Conservation (phyloP, 352 stramenopile genomes). For the Pythium monospermum region DNA sequence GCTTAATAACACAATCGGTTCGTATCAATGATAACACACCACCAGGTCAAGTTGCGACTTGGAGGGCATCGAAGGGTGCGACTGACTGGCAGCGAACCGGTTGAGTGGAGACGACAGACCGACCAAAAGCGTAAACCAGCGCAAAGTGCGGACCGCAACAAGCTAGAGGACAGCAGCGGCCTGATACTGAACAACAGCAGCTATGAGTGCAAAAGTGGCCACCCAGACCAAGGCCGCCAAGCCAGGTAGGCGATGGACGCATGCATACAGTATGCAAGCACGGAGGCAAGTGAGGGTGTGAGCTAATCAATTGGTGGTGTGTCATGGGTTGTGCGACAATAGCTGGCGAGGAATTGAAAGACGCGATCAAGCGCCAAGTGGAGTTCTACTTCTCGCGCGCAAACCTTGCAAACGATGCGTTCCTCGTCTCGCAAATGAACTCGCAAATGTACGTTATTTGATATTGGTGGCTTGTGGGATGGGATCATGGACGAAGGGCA, state of each 20-base stretch:
- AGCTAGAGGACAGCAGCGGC: not conserved
- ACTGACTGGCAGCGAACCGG: conserved; percentile 17
- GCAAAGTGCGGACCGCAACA: not conserved
- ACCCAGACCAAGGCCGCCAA: conserved; percentile 16
- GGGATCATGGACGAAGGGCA: too few species aligned
- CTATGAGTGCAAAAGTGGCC: conserved; percentile 19
- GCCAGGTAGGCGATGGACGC: conserved; percentile 6
- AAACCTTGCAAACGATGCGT: conserved; percentile 85
- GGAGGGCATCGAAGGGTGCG: conserved; percentile 7
- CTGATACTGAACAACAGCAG: conserved; percentile 1
- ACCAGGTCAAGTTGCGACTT: conserved; percentile 7
- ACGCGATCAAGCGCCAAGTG: conserved; percentile 81
- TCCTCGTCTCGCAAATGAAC: conserved; percentile 88
- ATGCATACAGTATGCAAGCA: not conserved
- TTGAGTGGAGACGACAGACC: conserved; percentile 17
- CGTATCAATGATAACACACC: not conserved
- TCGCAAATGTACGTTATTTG: conserved; percentile 69
- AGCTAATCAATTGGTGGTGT: too few species aligned
- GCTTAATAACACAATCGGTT: not conserved
- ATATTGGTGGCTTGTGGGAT: not conserved
- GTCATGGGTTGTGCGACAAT: not conserved
- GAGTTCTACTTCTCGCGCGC: conserved; percentile 91
- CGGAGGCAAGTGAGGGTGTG: too few species aligned
- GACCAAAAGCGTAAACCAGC: not conserved
- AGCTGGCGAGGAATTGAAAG: conserved; percentile 54